Evolutionary conservation across 768 basidiomycete genomes (phyloP).

Genomic region (Atractiella rhizophila): DNA sequence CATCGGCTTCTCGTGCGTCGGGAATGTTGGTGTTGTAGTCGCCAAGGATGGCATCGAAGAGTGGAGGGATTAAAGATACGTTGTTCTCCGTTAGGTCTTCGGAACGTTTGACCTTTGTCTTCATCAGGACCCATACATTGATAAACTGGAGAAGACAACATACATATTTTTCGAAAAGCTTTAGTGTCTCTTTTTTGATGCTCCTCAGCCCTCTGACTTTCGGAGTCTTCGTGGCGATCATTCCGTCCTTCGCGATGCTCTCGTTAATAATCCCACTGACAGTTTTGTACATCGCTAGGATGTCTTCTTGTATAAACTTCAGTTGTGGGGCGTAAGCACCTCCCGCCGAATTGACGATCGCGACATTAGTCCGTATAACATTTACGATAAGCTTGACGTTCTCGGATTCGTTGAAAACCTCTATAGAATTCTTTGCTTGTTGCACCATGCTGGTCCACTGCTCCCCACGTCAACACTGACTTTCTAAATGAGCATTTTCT

Average conservation of each 20-base stretch:
- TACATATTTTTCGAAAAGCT: too few relatives aligned
- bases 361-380: constrained; percentile 92
- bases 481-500: too few relatives aligned
- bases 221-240: constrained; percentile 84
- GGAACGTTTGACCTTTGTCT: constrained; percentile 69
- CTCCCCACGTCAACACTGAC: background rate
- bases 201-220: constrained; percentile 81
- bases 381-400: constrained; percentile 94
- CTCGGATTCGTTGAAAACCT: constrained; percentile 66
- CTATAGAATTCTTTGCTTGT: constrained; percentile 73
- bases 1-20: constrained; percentile 80
- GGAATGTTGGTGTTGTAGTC: constrained; percentile 91
- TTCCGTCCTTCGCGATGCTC: constrained; percentile 61
- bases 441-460: constrained; percentile 96
- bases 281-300: constrained; percentile 91
- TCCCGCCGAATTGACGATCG: constrained; percentile 88
- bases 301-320: constrained; percentile 82
- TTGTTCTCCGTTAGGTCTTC: constrained; percentile 89
- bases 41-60: constrained; percentile 89
- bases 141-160: too few relatives aligned
- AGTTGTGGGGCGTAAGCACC: constrained; percentile 94
- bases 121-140: too few relatives aligned
- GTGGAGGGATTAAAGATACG: constrained; percentile 68
- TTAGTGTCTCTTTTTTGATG: constrained; percentile 94
- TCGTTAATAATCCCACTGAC: constrained; percentile 90